A percentile compares a stretch with the other conserved stretches of the same genome.
phyloP scores from a whole-genome alignment of 2,329 filamentous ascomycete genomes.

The Colletotrichum paranaense region DNA sequence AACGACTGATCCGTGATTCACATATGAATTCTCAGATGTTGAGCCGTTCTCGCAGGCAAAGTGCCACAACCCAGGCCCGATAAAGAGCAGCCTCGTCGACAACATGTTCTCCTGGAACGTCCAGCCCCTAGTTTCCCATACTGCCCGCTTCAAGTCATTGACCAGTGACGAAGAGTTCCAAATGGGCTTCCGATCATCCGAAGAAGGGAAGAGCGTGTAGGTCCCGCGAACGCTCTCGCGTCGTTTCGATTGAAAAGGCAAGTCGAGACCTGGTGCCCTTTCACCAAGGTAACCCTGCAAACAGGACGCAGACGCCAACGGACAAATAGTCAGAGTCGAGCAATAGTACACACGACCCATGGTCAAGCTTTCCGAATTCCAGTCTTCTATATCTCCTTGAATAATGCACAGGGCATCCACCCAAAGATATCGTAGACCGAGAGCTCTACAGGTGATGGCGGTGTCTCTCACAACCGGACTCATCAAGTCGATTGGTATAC shows the following conservation, averaged over 20 bases:
- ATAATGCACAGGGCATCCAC: constrained; percentile 45
- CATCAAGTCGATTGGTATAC: not conserved
- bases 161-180: not conserved
- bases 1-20: not conserved
- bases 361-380: constrained; percentile 8
- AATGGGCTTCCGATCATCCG: not conserved
- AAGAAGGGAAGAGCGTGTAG: not conserved
- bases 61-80: not conserved
- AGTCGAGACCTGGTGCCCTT: not conserved
- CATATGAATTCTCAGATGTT: not conserved
- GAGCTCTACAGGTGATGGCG: constrained; percentile 2
- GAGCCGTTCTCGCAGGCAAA: not conserved
- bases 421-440: constrained; percentile 42
- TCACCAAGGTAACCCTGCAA: not conserved
- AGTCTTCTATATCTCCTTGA: constrained; percentile 40
- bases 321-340: not conserved
- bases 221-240: not conserved
- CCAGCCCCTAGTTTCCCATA: constrained; percentile 4
- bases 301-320: not conserved
- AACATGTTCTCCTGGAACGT: constrained; percentile 9
- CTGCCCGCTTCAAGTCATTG: not conserved
- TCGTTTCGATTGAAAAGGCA: not conserved
- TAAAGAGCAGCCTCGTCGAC: not conserved
- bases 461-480: constrained; percentile 1
- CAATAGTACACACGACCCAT: constrained; percentile 22